Conservation (phyloP, 1,139 yeast species). For the Arxiozyma telluris region DNA sequence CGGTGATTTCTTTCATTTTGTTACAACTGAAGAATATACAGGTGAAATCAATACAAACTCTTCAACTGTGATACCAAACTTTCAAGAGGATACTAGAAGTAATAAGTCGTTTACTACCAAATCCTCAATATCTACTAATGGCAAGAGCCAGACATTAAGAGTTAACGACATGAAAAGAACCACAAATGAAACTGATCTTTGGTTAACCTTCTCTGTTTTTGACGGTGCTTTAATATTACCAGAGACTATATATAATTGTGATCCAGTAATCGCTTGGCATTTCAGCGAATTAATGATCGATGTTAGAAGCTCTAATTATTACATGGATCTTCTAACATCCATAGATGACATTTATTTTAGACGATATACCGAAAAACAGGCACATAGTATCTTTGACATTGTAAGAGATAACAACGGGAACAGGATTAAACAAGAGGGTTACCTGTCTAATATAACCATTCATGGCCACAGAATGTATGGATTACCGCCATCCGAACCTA, state of each 20-base stretch:
- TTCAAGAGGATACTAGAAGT: constrained; percentile 1
- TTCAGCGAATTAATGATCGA: constrained; percentile 68
- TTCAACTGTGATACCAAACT: constrained; percentile 5
- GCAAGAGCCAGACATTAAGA: neutral
- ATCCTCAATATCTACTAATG: neutral
- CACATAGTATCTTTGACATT: constrained; percentile 43
- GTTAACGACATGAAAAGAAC: constrained; percentile 36
- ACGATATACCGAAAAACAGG: constrained; percentile 37
- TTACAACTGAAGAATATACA: constrained; percentile 74
- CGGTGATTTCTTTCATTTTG: constrained; percentile 77
- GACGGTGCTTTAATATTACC: constrained; percentile 71
- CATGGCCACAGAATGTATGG: constrained; percentile 94
- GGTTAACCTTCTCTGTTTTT: constrained; percentile 59
- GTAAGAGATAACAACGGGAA: constrained; percentile 14
- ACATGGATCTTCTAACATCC: constrained; percentile 68
- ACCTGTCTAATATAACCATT: constrained; percentile 36
- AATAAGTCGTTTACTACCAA: neutral
- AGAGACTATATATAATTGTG: constrained; percentile 55
- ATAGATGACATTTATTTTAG: constrained; percentile 16
- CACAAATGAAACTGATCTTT: constrained; percentile 70
- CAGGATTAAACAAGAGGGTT: constrained; percentile 32
- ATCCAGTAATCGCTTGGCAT: constrained; percentile 52
- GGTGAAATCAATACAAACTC: constrained; percentile 17
- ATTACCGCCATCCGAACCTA: constrained; percentile 77
- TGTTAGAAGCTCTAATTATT: constrained; percentile 77